Evolutionary conservation across 164 flowering plant genomes (phyloP).

Genomic region (Cinnamomum chago): DNA sequence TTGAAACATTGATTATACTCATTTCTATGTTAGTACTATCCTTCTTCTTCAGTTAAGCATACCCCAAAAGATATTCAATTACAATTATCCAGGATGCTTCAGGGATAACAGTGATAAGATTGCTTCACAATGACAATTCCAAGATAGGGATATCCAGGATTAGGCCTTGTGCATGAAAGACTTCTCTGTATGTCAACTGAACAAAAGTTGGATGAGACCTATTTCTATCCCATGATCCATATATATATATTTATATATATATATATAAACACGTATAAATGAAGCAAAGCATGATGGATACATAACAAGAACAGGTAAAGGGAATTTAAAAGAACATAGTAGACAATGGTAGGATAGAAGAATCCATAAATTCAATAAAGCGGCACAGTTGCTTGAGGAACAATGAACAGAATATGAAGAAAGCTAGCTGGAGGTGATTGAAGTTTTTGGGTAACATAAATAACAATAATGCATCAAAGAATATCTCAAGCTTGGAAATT

Average conservation of each 20-base stretch:
- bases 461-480: no score
- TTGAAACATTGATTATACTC: neutral
- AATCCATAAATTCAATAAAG: no score
- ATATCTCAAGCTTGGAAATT: no score
- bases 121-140: neutral
- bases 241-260: no score
- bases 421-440: no score
- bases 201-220: constrained; percentile 2
- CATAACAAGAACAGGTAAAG: neutral
- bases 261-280: neutral
- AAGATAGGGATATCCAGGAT: neutral
- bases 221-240: neutral
- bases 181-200: neutral
- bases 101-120: neutral
- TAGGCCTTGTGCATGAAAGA: neutral
- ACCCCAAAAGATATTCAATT: neutral
- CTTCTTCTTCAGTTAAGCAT: neutral
- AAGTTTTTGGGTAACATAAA: no score
- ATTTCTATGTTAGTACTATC: no score
- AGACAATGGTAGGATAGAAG: no score
- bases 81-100: neutral
- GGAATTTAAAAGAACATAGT: neutral
- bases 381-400: no score
- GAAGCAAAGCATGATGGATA: neutral
- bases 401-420: no score